These are phyloP conservation scores for Sphaerulina vaccinii DNA, from an alignment of 2,329 filamentous ascomycete genomes.

Conservation along the genomic window DNA sequence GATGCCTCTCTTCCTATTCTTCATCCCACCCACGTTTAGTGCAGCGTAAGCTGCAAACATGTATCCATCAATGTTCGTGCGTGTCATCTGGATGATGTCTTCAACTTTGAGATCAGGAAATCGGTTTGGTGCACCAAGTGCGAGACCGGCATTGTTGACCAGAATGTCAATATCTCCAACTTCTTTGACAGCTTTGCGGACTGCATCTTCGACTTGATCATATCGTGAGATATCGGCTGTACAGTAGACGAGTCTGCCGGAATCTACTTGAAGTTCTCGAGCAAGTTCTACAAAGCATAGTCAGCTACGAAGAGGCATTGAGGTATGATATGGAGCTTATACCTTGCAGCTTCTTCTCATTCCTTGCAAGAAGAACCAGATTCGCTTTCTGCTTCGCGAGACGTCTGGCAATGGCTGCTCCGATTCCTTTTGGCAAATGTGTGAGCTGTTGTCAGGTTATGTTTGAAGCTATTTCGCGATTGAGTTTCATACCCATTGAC, in stretches of 20 bases:
- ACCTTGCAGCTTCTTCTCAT: constrained; percentile 32
- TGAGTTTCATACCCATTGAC: constrained; percentile 18
- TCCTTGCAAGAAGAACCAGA: constrained; percentile 46
- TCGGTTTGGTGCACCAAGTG: constrained; percentile 45
- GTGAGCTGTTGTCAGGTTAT: constrained; percentile 3
- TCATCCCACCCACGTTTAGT: constrained; percentile 46
- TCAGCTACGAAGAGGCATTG: not conserved
- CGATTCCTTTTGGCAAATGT: constrained; percentile 40
- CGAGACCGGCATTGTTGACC: constrained; percentile 37
- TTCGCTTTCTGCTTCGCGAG: constrained; percentile 43
- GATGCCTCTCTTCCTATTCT: constrained; percentile 40
- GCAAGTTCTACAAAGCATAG: constrained; percentile 13
- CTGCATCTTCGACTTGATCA: constrained; percentile 34
- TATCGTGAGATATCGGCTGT: constrained; percentile 37
- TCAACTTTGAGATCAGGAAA: constrained; percentile 46
- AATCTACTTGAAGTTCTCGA: constrained; percentile 18
- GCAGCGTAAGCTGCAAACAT: constrained; percentile 50
- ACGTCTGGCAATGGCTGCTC: constrained; percentile 44
- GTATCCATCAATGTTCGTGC: constrained; percentile 50
- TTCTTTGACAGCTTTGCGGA: constrained; percentile 33
- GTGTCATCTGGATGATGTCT: constrained; percentile 48
- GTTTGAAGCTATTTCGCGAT: not conserved
- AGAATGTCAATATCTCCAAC: constrained; percentile 23
- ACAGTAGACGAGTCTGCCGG: constrained; percentile 30
- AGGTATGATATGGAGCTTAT: not conserved